Evolutionary conservation across 2,329 filamentous ascomycete genomes (phyloP).

Genomic region (Exophiala dermatitidis): DNA sequence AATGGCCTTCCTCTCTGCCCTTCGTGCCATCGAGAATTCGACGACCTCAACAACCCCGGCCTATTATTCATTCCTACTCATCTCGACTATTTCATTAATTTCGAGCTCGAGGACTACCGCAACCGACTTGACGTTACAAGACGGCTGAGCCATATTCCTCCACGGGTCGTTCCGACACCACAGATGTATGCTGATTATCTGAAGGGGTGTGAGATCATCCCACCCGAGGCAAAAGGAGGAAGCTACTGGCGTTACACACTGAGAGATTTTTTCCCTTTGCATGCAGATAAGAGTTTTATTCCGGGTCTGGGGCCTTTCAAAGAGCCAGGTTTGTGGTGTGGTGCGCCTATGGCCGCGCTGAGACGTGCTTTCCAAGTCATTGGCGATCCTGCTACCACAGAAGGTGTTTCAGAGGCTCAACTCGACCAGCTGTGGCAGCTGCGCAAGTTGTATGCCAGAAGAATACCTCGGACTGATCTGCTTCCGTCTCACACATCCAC

Average conservation of each 20-base stretch:
- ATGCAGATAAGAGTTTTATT: neutral
- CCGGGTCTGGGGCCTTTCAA: slow-evolving; percentile 3
- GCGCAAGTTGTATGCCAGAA: slow-evolving; percentile 6
- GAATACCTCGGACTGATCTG: neutral
- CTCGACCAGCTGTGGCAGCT: slow-evolving; percentile 5
- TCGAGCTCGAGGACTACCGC: slow-evolving; percentile 18
- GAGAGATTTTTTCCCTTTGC: slow-evolving; percentile 5
- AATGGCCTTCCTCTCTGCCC: slow-evolving; percentile 24
- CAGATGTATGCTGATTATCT: slow-evolving; percentile 9
- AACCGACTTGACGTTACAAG: slow-evolving; percentile 3
- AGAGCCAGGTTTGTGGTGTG: slow-evolving; percentile 6
- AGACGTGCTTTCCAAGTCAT: slow-evolving; percentile 6
- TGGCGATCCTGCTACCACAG: neutral
- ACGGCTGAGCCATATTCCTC: slow-evolving; percentile 4
- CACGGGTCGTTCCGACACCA: slow-evolving; percentile 9
- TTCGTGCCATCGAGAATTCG: slow-evolving; percentile 19
- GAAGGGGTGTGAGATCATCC: neutral
- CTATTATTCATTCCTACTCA: slow-evolving; percentile 24
- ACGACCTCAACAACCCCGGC: slow-evolving; percentile 13
- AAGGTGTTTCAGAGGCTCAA: slow-evolving; percentile 2
- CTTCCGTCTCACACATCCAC: neutral
- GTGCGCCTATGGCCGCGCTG: slow-evolving; percentile 5
- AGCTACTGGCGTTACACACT: slow-evolving; percentile 9
- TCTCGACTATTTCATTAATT: slow-evolving; percentile 23
- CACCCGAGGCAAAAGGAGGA: slow-evolving; percentile 2